phyloP scores from a whole-genome alignment of 306 rosid genomes.

The Inga laurina region DNA sequence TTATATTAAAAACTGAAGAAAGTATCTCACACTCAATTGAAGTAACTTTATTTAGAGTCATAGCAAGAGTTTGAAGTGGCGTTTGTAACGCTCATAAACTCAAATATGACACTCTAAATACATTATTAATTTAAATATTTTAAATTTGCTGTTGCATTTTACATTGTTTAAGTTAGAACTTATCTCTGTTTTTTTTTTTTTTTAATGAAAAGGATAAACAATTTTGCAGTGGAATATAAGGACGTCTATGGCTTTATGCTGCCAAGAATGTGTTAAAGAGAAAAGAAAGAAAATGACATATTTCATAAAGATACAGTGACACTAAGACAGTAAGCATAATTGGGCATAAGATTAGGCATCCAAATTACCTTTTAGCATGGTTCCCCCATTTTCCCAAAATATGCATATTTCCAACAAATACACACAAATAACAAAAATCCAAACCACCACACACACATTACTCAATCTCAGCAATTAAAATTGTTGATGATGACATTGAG shows the following conservation, averaged over 20 bases:
- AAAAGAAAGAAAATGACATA: background rate
- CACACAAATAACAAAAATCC: background rate
- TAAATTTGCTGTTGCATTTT: no score
- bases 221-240: background rate
- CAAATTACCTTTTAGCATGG: background rate
- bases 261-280: background rate
- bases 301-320: background rate
- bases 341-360: background rate
- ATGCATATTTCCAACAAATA: background rate
- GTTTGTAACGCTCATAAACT: background rate
- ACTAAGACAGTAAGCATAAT: background rate
- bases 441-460: background rate
- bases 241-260: background rate
- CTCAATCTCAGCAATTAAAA: background rate
- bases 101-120: background rate
- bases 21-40: no score
- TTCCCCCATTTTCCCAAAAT: background rate
- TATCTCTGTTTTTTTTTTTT: no score
- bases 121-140: background rate
- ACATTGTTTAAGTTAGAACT: no score
- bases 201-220: background rate
- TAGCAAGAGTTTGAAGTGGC: background rate
- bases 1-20: no score
- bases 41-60: background rate
- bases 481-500: background rate